Evolutionary conservation across 1,284 basidiomycete species (phyloP).

Genomic region (Cryptococcus neoformans): DNA sequence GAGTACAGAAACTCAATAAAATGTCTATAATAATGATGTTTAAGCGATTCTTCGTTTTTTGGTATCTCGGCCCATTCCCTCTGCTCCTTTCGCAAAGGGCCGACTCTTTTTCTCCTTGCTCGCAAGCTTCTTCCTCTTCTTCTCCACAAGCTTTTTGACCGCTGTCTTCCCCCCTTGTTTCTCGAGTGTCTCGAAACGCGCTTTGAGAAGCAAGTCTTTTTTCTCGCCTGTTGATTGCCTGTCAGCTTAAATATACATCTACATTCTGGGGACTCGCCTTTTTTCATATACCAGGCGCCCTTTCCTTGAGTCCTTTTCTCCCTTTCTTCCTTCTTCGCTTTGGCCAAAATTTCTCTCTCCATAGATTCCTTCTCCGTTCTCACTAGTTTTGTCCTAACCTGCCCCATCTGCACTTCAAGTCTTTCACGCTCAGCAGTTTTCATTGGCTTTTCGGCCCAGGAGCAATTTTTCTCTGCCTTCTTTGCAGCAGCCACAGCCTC

Average conservation of each 20-base stretch:
- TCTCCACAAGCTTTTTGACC: conserved; percentile 82
- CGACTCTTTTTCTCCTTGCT: conserved; percentile 86
- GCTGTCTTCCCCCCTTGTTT: conserved; percentile 69
- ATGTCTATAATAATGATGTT: neutral
- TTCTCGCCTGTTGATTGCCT: conserved; percentile 61
- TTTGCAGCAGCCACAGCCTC: conserved; percentile 65
- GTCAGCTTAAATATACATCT: neutral
- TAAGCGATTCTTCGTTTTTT: conserved; percentile 5
- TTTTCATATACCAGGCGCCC: conserved; percentile 81
- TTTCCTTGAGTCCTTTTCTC: conserved; percentile 74
- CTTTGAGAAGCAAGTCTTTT: conserved; percentile 66
- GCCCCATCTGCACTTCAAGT: conserved; percentile 74
- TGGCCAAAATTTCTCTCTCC: conserved; percentile 63
- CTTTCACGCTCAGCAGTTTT: conserved; percentile 68
- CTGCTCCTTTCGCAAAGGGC: conserved; percentile 56
- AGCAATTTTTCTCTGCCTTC: conserved; percentile 64
- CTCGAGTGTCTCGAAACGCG: conserved; percentile 72
- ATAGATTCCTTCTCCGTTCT: conserved; percentile 66
- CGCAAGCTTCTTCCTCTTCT: conserved; percentile 78
- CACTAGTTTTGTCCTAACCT: conserved; percentile 73
- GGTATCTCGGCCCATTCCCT: conserved; percentile 12
- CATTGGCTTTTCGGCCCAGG: conserved; percentile 61
- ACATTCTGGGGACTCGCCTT: conserved; percentile 53
- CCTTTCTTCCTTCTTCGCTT: conserved; percentile 64
- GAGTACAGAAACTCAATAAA: too few species aligned